Conservation (phyloP, 2,329 filamentous ascomycete genomes). For the Aspergillus oerlinghausenensis region DNA sequence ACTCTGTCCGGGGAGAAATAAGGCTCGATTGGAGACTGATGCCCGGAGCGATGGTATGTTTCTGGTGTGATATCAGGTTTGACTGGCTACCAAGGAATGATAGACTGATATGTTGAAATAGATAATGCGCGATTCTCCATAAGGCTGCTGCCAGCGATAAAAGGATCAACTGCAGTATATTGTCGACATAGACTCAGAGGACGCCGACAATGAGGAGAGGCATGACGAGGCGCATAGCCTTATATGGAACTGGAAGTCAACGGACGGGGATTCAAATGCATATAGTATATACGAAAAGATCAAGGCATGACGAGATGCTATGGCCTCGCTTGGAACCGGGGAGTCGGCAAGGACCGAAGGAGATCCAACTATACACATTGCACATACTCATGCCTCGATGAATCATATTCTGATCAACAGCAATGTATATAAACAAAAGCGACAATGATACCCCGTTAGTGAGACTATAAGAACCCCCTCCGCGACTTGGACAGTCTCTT, state of each 20-base stretch:
- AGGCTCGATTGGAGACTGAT: neutral
- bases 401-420: no score
- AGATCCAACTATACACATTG: neutral
- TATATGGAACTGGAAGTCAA: neutral
- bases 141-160: neutral
- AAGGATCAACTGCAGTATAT: neutral
- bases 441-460: neutral
- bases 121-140: neutral
- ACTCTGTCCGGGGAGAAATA: neutral
- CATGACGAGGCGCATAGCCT: neutral
- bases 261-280: neutral
- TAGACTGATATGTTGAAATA: neutral
- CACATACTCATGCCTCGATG: neutral
- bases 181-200: no score
- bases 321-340: neutral
- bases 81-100: neutral
- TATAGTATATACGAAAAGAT: no score
- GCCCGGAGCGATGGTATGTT: neutral
- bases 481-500: slow-evolving; percentile 5
- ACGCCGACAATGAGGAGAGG: neutral
- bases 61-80: neutral
- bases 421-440: neutral
- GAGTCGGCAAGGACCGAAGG: neutral
- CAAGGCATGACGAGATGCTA: neutral
- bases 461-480: slow-evolving; percentile 5